These are phyloP conservation scores for Acanthamoeba healyi DNA, from an alignment of 208 protist genomes.

Conservation along the genomic window DNA sequence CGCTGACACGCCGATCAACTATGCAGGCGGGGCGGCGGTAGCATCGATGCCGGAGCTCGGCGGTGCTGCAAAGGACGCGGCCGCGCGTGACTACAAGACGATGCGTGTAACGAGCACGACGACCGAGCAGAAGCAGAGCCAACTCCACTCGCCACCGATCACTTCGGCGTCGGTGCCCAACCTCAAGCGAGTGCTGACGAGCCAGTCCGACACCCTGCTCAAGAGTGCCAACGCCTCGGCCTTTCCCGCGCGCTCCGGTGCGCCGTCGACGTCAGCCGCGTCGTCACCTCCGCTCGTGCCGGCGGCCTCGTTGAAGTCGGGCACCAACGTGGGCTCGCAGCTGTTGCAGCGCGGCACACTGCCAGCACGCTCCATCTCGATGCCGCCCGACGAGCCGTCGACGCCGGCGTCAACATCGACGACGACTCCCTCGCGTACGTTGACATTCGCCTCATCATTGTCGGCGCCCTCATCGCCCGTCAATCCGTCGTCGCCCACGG, in stretches of 20 bases:
- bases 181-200: background rate
- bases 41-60: too few relatives aligned
- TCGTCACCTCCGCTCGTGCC: background rate
- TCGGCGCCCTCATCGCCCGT: background rate
- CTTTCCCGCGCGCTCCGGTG: background rate
- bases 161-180: constrained; percentile 32
- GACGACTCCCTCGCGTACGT: background rate
- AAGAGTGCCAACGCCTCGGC: background rate
- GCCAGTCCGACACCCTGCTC: background rate
- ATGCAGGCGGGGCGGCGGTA: too few relatives aligned
- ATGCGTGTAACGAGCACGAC: background rate
- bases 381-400: background rate
- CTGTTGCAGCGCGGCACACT: too few relatives aligned
- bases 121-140: constrained; percentile 39
- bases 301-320: too few relatives aligned
- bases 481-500: background rate
- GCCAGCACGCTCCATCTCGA: constrained; percentile 23
- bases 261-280: background rate
- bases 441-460: background rate
- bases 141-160: background rate
- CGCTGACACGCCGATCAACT: too few relatives aligned
- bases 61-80: background rate
- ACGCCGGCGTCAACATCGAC: background rate
- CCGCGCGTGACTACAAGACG: background rate
- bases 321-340: too few relatives aligned